phyloP scores from a whole-genome alignment of 495 filamentous ascomycete genomes.

The Beverwykella pulmonaria region DNA sequence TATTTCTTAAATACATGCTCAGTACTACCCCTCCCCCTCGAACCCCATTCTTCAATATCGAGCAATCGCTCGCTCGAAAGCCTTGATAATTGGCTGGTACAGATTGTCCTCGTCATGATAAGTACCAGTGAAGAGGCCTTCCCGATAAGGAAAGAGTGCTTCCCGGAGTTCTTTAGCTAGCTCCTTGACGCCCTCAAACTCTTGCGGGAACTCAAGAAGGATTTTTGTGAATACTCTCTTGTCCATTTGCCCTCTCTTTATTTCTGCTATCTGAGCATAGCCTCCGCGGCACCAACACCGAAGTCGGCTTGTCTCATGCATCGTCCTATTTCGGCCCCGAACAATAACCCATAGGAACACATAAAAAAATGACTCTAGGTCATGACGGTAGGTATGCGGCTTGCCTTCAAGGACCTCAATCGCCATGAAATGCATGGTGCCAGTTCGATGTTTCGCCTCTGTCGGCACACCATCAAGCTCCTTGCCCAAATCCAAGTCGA shows the following conservation, averaged over 20 bases:
- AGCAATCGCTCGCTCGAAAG: too few relatives aligned
- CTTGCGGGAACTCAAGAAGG: slow-evolving; percentile 42
- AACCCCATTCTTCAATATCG: too few relatives aligned
- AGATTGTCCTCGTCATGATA: slow-evolving; percentile 26
- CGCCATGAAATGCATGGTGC: slow-evolving; percentile 52
- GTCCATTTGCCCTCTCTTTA: slow-evolving; percentile 38
- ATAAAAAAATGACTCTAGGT: slow-evolving; percentile 19
- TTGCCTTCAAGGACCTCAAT: slow-evolving; percentile 38
- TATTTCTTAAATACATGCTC: too few relatives aligned
- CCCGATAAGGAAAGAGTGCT: slow-evolving; percentile 44
- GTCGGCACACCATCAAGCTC: slow-evolving; percentile 13
- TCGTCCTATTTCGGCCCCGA: slow-evolving; percentile 1
- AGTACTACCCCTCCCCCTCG: too few relatives aligned
- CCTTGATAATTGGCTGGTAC: slow-evolving; percentile 41
- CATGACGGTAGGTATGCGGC: slow-evolving; percentile 11
- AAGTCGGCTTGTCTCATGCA: slow-evolving; percentile 41
- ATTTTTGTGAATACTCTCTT: slow-evolving; percentile 41
- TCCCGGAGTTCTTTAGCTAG: slow-evolving; percentile 42
- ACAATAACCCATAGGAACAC: slow-evolving; percentile 16
- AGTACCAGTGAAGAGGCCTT: slow-evolving; percentile 44
- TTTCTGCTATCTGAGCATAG: slow-evolving; percentile 40
- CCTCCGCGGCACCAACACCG: slow-evolving; percentile 42
- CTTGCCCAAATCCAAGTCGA: too few relatives aligned
- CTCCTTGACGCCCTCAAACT: slow-evolving; percentile 41
- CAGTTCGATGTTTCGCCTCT: slow-evolving; percentile 47